Base-by-base conservation (phyloP, 192 early-diverging fungal species). In the Backusella circina region DNA sequence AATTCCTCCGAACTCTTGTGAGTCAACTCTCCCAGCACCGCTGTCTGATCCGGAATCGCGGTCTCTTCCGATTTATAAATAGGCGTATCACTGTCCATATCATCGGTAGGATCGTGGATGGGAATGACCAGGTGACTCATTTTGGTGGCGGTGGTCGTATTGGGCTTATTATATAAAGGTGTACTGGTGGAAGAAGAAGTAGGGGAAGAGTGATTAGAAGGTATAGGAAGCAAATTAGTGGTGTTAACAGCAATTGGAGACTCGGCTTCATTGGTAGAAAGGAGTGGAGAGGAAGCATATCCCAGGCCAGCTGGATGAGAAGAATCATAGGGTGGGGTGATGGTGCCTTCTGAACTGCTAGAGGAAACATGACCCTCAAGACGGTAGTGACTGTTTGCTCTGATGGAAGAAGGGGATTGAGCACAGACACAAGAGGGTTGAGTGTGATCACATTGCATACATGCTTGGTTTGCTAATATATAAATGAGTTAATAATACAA, bases 21-120 rank as follows among this genome's bases (percentile, higher is more conserved):
- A 9, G 71, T 67, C 21, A 82, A 74, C 32, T 82, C 76, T 2
- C 76, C 76, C 18, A 82, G 28, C 30, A 78, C 76, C 16, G 70
- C 79, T 0, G 54, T 41, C 38, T 76, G 37, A 33, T 75, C 70
- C 15, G 57, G 28, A 30, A 51, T 38, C 23, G 50, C 57, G 6
- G 69, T 32, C 7, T 77, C 75, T 18, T 67, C 51, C 9, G 64
- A 69, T 38, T 81, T 81, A 50, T 81, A 81, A 5, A 81, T 67
- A 10, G 79, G 79, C 16, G 79, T 81, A 65, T 81, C 79, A n/a
- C 72, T 74, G 51, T 81, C 67, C 35, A 81, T 47, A 67, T 81
- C 79, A 39, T 81, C 79, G 0, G 75, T 69, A 1, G 79, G 79
- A 35, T 81, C 79, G 38, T 81, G 72, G 33, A 81, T 81, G 5